Base-by-base conservation (phyloP, 2,329 filamentous ascomycete genomes). In the Scolecobasidium constrictum region DNA sequence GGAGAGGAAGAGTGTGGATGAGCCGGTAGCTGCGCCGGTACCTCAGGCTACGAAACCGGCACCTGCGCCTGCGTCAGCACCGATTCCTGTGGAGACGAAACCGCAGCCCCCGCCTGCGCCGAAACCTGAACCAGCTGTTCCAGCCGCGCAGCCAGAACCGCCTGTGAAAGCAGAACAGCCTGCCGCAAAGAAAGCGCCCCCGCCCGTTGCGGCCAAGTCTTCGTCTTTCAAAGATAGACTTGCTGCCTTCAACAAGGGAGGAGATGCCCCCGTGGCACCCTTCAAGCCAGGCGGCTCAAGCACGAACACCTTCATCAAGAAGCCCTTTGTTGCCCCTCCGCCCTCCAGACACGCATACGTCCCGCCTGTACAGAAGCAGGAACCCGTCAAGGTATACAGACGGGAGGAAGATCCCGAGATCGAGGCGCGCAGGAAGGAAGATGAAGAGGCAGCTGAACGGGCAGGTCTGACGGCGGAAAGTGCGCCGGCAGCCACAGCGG, bases 141-240 rank as follows among this genome's bases (percentile, higher is more conserved):
- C 43, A 34, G 37, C 60, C 13, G 53, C 62, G 15, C 64, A 62
- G 47, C 56, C 61, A 44, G 55, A 56, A 31, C 55, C 58, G 38
- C 58, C 61, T 7, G 55, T 62, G 9, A 53, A 22, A 33, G 37
- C 22, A 16, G 42, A 15, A n/a, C 19, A 19, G 20, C 5, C 40
- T 5, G 18, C 44, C 28, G 47, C 47, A 22, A 51, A 56, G 41
- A 49, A 52, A 37, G 52, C 55, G 19, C 49, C 84, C 31, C 82
- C 86, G 11, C 73, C 75, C 15, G 67, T 77, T 11, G 71, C 71
- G 11, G 85, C 86, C 52, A 94, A 94, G 60, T 86, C 87, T 20
- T 84, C 76, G 55, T 86, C 92, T 2, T 96, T 98, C 68, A 88
- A 77, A 57, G 92, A 96, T 64, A 84, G 92, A 48, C 94, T 98